phyloP scores from a whole-genome alignment of 2,329 filamentous ascomycete species.

The Alternaria ventricosa region DNA sequence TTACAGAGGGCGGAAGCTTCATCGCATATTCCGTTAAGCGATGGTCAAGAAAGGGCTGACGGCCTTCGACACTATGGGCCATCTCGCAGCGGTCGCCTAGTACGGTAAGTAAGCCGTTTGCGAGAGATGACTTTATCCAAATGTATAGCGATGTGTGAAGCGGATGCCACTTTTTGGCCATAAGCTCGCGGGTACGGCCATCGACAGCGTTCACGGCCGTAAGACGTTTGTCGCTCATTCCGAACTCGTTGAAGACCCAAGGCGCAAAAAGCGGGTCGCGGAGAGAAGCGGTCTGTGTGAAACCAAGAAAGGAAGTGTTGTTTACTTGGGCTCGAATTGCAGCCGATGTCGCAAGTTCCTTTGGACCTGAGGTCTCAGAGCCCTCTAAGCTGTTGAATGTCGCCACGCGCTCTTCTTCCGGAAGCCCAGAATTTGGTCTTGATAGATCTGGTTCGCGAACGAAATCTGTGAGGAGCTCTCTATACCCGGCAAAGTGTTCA shows the following conservation, averaged over 20 bases:
- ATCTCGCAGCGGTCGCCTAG: constrained; percentile 57
- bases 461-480: constrained; percentile 55
- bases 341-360: constrained; percentile 19
- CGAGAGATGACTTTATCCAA: constrained; percentile 29
- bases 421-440: constrained; percentile 12
- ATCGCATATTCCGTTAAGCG: constrained; percentile 50
- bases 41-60: constrained; percentile 53
- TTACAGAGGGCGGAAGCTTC: constrained; percentile 45
- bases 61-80: constrained; percentile 51
- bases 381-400: constrained; percentile 15
- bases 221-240: constrained; percentile 17
- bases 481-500: constrained; percentile 63
- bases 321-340: constrained; percentile 22
- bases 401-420: constrained; percentile 18
- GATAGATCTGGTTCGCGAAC: constrained; percentile 57
- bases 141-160: constrained; percentile 33
- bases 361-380: constrained; percentile 11
- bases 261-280: constrained; percentile 13
- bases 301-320: constrained; percentile 21
- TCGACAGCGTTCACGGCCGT: constrained; percentile 28
- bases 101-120: constrained; percentile 49
- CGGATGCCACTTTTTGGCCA: constrained; percentile 31
- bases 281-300: constrained; percentile 17
- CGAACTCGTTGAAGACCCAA: constrained; percentile 19
- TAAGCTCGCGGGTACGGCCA: constrained; percentile 33